Conservation (phyloP, 225 moss, liverwort and hornwort genomes). For the Pseudisothecium myosuroides region DNA sequence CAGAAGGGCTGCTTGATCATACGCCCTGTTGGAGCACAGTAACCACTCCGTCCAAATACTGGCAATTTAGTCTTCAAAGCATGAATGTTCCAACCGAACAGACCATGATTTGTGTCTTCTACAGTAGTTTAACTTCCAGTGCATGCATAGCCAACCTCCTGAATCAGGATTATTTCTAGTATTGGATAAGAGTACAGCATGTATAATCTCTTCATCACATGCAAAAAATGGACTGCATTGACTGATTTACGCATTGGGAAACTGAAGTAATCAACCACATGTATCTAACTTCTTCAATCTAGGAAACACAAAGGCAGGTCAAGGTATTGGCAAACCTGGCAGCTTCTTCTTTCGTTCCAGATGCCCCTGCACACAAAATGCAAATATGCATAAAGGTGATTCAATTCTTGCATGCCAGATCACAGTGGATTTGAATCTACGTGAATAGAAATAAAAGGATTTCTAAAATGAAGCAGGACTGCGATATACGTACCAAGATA, state of each 20-base stretch:
- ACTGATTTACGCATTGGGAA: not conserved
- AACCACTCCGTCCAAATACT: not conserved
- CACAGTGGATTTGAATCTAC: not conserved
- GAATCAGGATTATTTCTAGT: not conserved
- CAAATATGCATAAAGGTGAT: not conserved
- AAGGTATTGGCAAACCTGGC: not conserved
- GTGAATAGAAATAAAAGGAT: not conserved
- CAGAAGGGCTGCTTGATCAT: conserved; percentile 27
- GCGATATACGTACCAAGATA: conserved; percentile 6
- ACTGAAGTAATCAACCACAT: not conserved
- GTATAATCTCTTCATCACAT: not conserved
- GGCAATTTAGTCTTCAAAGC: not conserved
- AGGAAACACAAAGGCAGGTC: not conserved
- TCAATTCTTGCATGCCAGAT: not conserved
- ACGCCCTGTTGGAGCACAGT: not conserved
- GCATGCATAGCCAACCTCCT: not conserved
- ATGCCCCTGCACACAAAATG: conserved; percentile 1
- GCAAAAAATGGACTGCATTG: not conserved
- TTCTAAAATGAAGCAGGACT: not conserved
- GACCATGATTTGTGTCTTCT: not conserved
- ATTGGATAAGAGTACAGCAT: not conserved
- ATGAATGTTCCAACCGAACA: not conserved
- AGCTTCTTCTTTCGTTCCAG: conserved; percentile 16
- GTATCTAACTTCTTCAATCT: not conserved
- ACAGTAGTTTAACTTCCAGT: no score